phyloP scores from a whole-genome alignment of 306 rosid genomes.

The Sesbania bispinosa region DNA sequence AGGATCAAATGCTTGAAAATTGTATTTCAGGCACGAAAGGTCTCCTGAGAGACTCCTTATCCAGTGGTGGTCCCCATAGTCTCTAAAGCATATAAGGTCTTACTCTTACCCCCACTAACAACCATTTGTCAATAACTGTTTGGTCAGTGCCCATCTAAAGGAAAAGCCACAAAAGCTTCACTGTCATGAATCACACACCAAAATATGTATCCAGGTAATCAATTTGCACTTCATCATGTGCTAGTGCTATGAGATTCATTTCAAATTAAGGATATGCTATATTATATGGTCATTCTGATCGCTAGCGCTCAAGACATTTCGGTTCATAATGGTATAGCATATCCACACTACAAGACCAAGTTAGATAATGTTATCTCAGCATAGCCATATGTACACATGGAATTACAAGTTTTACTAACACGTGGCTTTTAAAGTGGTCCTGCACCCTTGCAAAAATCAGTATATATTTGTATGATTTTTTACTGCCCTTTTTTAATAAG shows the following conservation, averaged over 20 bases:
- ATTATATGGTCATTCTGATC: background rate
- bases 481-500: no score
- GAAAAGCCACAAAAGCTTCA: background rate
- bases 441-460: no score
- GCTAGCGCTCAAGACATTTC: background rate
- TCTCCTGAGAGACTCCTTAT: background rate
- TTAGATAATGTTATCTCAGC: background rate
- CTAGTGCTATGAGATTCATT: background rate
- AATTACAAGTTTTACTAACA: background rate
- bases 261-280: background rate
- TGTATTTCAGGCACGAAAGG: background rate
- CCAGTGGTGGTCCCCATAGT: conserved; percentile 2
- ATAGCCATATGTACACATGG: background rate
- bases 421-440: background rate
- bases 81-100: background rate
- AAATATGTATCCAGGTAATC: background rate
- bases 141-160: background rate
- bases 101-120: background rate
- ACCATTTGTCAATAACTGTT: background rate
- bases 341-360: background rate
- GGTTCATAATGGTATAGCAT: background rate
- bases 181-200: background rate
- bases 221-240: background rate
- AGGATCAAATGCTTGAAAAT: background rate
- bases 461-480: no score